Base-by-base conservation (phyloP, 2,329 filamentous ascomycete genomes). In the Tolypocladium guangdongense region DNA sequence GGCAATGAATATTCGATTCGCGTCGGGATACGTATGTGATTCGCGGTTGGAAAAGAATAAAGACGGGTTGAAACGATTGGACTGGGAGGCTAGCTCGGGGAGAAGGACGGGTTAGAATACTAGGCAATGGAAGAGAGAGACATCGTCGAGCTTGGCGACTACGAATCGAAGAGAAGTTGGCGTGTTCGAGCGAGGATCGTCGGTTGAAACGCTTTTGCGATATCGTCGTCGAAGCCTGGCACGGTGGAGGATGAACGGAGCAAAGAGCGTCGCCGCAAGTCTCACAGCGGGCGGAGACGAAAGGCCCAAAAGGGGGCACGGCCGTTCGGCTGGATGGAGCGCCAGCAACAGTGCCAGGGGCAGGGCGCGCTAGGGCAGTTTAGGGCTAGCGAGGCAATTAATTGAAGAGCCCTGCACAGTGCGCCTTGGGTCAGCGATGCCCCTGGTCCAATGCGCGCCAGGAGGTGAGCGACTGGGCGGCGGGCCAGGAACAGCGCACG, bases 81-180 rank as follows among this genome's bases (percentile, higher is more conserved):
- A 56, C 49, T 8, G 53, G 50, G 57, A 60, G 58, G 49, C 57
- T 58, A 54, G 58, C 58, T 59, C 58, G 53, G 11, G 39, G 60
- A 60, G 35, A 48, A 52, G 45, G 30, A 27, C 43, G 51, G 35
- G 54, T 45, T 43, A 52, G 35, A 51, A 22, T 48, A 60, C 56
- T 58, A 59, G 59, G 61, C 49, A 52, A 51, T 57, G 52, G 59
- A 65, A 64, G 60, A 56, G 59, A 62, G 57, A 62, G 62, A 68
- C 68, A 71, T 71, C 58, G 63, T 71, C 67, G 62, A 62, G 63
- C 63, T 52, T 11, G 49, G 53, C 53, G 53, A 53, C 50, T 49
- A 20, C 54, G 52, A 61, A 58, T 49, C 51, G 55, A 59, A 56
- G 54, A 56, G 55, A 52, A 57, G 54, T 55, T 39, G 48, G 27